phyloP scores from a whole-genome alignment of 257 asterid genomes.

The Jaltomata sinuosa region DNA sequence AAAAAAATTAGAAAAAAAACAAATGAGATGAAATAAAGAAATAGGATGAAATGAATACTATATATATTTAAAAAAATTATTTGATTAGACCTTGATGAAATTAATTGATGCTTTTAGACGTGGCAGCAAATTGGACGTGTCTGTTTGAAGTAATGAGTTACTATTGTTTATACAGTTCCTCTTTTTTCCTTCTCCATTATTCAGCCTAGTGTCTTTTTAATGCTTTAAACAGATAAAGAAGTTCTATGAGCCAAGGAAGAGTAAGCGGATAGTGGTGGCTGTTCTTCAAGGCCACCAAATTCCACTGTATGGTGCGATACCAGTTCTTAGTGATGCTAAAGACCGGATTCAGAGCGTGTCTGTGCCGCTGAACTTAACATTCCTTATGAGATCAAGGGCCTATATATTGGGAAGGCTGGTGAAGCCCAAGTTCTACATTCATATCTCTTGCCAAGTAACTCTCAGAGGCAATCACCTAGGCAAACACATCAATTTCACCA shows the following conservation, averaged over 20 bases:
- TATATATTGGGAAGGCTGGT: slow-evolving; percentile 71
- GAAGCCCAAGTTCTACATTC: slow-evolving; percentile 48
- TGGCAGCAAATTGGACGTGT: too few relatives aligned
- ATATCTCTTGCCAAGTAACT: slow-evolving; percentile 35
- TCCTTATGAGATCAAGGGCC: slow-evolving; percentile 64
- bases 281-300: slow-evolving; percentile 59
- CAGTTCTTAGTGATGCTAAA: slow-evolving; percentile 27
- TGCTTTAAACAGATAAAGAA: slow-evolving; percentile 34
- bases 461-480: slow-evolving; percentile 49
- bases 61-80: too few relatives aligned
- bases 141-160: too few relatives aligned
- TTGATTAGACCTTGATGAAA: too few relatives aligned
- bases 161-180: too few relatives aligned
- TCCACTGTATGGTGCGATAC: slow-evolving; percentile 83
- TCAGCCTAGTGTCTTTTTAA: background rate
- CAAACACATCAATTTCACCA: slow-evolving; percentile 41
- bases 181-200: background rate
- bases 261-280: slow-evolving; percentile 33
- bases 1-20: too few relatives aligned
- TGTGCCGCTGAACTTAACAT: slow-evolving; percentile 66
- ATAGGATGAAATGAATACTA: too few relatives aligned
- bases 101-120: too few relatives aligned
- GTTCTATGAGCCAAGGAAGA: slow-evolving; percentile 71
- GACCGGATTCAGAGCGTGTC: slow-evolving; percentile 26
- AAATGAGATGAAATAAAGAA: too few relatives aligned